phyloP scores from a whole-genome alignment of 495 filamentous ascomycete genomes.

The Glarea lozoyensis region DNA sequence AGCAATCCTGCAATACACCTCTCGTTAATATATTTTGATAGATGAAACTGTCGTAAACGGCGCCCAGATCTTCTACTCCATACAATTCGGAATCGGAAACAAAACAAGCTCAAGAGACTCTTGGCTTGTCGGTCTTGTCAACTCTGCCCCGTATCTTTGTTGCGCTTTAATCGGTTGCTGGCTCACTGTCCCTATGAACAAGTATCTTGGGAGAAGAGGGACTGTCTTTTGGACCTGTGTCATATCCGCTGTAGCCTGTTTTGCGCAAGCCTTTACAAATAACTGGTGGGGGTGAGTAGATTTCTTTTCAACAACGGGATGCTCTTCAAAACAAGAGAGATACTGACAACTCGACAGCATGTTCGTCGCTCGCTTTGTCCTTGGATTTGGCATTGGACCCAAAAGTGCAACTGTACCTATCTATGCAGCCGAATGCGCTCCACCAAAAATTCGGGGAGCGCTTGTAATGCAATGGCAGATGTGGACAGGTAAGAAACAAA shows the following conservation, averaged over 20 bases:
- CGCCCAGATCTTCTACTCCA: slow-evolving; percentile 58
- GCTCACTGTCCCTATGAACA: slow-evolving; percentile 75
- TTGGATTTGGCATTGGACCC: slow-evolving; percentile 72
- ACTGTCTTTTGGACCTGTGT: slow-evolving; percentile 74
- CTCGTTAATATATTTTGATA: slow-evolving; percentile 38
- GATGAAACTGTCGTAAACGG: slow-evolving; percentile 75
- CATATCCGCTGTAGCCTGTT: slow-evolving; percentile 57
- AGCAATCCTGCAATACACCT: not conserved
- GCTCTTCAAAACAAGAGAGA: not conserved
- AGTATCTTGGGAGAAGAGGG: slow-evolving; percentile 68
- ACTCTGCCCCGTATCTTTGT: slow-evolving; percentile 63
- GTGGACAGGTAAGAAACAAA: slow-evolving; percentile 18
- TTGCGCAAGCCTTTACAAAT: slow-evolving; percentile 70
- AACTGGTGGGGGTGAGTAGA: slow-evolving; percentile 72
- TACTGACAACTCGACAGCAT: slow-evolving; percentile 31
- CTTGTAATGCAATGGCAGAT: slow-evolving; percentile 79
- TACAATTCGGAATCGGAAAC: slow-evolving; percentile 59
- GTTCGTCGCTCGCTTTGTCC: slow-evolving; percentile 60
- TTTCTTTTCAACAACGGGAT: slow-evolving; percentile 21
- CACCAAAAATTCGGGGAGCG: slow-evolving; percentile 67
- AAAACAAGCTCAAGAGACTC: slow-evolving; percentile 23
- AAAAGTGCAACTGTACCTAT: slow-evolving; percentile 74
- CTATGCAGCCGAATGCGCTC: slow-evolving; percentile 70
- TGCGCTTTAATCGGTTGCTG: slow-evolving; percentile 75
- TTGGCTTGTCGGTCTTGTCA: slow-evolving; percentile 65